These are phyloP conservation scores for Phaseolus coccineus DNA, from an alignment of 331 rosid genomes.

Conservation along the genomic window DNA sequence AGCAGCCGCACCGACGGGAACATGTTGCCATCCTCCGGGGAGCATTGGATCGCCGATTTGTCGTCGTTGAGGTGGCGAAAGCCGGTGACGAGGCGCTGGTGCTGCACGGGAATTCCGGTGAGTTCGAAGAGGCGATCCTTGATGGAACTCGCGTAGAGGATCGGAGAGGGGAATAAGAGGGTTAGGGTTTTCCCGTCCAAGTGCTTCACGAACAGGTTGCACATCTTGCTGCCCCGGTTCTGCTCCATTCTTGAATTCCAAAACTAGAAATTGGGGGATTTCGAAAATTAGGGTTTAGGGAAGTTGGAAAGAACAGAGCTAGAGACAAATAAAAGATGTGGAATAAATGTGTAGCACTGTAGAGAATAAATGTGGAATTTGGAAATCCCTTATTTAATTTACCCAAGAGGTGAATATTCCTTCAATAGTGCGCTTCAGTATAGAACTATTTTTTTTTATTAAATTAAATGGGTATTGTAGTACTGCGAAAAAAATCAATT, in stretches of 20 bases:
- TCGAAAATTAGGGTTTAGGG: conserved; percentile 28
- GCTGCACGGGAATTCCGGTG: conserved; percentile 58
- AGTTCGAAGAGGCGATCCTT: conserved; percentile 64
- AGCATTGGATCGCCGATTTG: conserved; percentile 54
- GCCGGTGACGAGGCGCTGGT: conserved; percentile 55
- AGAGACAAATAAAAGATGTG: not conserved
- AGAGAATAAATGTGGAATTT: not conserved
- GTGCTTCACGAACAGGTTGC: conserved; percentile 80
- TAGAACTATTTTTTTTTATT: too few species aligned
- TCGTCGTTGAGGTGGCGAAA: conserved; percentile 56
- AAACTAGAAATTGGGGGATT: not conserved
- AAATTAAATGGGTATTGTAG: too few species aligned
- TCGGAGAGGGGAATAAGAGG: conserved; percentile 68
- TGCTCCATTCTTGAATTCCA: conserved; percentile 54
- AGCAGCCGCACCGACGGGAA: conserved; percentile 78
- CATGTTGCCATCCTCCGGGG: conserved; percentile 40
- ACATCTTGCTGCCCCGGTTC: conserved; percentile 41
- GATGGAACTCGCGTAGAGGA: conserved; percentile 50
- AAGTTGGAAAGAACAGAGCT: not conserved
- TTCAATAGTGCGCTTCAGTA: not conserved
- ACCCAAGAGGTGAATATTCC: not conserved
- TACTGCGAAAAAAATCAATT: too few species aligned
- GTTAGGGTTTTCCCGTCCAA: conserved; percentile 83
- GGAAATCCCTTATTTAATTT: too few species aligned
- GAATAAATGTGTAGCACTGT: not conserved